These are phyloP conservation scores for Fusarium decemcellulare DNA, from an alignment of 2,329 filamentous ascomycete genomes.

Conservation along the genomic window DNA sequence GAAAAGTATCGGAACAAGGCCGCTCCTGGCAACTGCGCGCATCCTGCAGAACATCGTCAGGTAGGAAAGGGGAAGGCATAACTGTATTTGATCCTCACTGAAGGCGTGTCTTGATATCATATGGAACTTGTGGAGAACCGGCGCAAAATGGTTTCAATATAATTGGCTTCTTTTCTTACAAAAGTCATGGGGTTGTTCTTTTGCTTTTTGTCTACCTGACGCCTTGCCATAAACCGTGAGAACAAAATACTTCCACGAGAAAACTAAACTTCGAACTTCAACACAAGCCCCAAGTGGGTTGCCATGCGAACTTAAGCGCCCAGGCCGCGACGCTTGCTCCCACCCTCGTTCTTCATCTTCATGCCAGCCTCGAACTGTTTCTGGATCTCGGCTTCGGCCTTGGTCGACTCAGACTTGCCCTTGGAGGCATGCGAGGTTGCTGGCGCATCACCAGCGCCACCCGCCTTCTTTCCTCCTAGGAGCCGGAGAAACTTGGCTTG, in stretches of 20 bases:
- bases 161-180: slow-evolving; percentile 35
- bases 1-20: neutral
- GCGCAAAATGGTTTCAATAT: slow-evolving; percentile 47
- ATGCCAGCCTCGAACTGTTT: slow-evolving; percentile 71
- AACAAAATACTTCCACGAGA: neutral
- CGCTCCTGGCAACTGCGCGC: neutral
- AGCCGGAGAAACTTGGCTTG: slow-evolving; percentile 71
- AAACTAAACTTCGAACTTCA: slow-evolving; percentile 6
- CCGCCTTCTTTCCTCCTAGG: slow-evolving; percentile 66
- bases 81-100: slow-evolving; percentile 37
- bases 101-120: slow-evolving; percentile 38
- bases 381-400: slow-evolving; percentile 67
- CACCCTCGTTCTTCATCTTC: slow-evolving; percentile 67
- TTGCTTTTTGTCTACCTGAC: slow-evolving; percentile 47
- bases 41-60: neutral
- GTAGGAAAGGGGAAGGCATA: slow-evolving; percentile 10
- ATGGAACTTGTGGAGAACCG: slow-evolving; percentile 45
- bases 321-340: slow-evolving; percentile 65
- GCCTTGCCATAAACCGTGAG: slow-evolving; percentile 42
- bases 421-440: slow-evolving; percentile 35
- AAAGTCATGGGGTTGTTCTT: slow-evolving; percentile 40
- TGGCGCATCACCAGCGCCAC: slow-evolving; percentile 46
- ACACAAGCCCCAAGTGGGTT: neutral
- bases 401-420: slow-evolving; percentile 52
- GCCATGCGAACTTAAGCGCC: slow-evolving; percentile 58